Percentiles rank a stretch among this genome's conserved stretches.
phyloP scores from a whole-genome alignment of 441 rosid genomes.

The Erodium trifolium region DNA sequence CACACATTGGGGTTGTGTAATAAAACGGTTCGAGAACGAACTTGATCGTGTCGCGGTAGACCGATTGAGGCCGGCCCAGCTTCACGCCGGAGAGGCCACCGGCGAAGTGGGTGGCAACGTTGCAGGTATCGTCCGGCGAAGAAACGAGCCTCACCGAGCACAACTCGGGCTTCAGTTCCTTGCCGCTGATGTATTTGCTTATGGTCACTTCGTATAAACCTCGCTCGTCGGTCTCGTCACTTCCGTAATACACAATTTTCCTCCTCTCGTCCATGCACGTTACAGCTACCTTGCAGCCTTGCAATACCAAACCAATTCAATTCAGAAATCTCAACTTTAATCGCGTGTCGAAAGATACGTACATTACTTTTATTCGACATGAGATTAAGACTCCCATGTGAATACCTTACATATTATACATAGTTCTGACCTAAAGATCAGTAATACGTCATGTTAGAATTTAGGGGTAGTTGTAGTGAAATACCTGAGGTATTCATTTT shows the following conservation, averaged over 20 bases:
- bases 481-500: too few species aligned
- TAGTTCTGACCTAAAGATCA: too few species aligned
- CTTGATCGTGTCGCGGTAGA: conserved; percentile 40
- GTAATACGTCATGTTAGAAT: too few species aligned
- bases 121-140: conserved; percentile 50
- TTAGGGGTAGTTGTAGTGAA: too few species aligned
- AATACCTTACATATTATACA: too few species aligned
- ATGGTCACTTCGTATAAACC: conserved; percentile 49
- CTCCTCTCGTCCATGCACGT: conserved; percentile 66
- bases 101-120: conserved; percentile 54
- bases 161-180: conserved; percentile 29
- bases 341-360: too few species aligned
- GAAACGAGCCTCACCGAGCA: conserved; percentile 66
- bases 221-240: conserved; percentile 52
- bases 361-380: too few species aligned
- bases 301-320: too few species aligned
- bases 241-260: conserved; percentile 43
- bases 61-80: conserved; percentile 34
- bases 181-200: conserved; percentile 34
- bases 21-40: conserved; percentile 43
- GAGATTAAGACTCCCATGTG: too few species aligned
- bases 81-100: conserved; percentile 52
- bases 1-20: conserved; percentile 66
- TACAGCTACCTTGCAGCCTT: conserved; percentile 52
- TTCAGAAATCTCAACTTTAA: too few species aligned